Evolutionary conservation across 805 yeast genomes (phyloP), one percentile per base, ranked within the genome.

Genomic region (Teunomyces funiuensis): DNA sequence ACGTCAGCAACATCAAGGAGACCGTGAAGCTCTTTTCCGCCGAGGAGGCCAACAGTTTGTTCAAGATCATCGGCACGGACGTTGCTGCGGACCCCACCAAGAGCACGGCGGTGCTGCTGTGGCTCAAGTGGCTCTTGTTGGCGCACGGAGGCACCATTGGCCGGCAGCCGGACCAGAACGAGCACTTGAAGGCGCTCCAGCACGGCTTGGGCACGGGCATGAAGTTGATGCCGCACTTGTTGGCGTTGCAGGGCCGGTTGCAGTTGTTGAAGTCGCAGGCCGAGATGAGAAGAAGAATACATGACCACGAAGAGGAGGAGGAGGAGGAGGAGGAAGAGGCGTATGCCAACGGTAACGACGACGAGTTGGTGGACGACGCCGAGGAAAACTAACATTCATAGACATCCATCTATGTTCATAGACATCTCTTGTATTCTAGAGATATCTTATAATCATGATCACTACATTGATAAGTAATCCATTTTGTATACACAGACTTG

Each of bases 181-280:
- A 72, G 28, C 69, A 80, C 16, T 66, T 85, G 39, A 79, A 79
- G 33, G 64, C 74, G 3, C 61, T 91, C 41, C 83, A 80, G 57
- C 57, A 75, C 2, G 72, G 84, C 0, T 65, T 90, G 20, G 64
- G 71, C 14, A 68, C 77, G 42, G 83, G 77, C 23, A 71, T 77
- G 60, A 74, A 74, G 46, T 72, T 74, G 17, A 64, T 91, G 47
- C 85, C 90, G 6, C 74, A 79, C 28, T 69, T 91, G 39, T 65
- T 90, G 18, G 81, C 93, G 1, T 73, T 91, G 22, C 95, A 90
- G 60, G 99, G 99, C 36, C 79, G 93, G 49, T 69, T 91, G 36
- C 85, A 83, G 54, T 73, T 91, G 60, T 71, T 91, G 31, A 77
- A 77, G 49, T 77, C 88, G 3, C 98, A 91, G 64, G 73, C 88